Evolutionary conservation across 176 grass and related monocot species (phyloP).

Genomic region (Ensete glaucum): DNA sequence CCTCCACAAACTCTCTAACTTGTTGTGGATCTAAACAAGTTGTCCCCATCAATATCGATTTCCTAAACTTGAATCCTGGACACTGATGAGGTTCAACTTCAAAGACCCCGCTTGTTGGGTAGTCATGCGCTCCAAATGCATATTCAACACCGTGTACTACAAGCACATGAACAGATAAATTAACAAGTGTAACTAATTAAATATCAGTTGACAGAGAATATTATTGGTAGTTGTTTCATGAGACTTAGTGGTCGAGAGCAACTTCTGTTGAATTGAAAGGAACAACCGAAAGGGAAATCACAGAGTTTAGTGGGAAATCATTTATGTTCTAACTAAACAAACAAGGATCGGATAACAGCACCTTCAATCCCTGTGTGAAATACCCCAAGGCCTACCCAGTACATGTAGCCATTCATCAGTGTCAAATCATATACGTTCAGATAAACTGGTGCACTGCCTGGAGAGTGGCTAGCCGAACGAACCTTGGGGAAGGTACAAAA

Average conservation of each 20-base stretch:
- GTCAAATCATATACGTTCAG: slow-evolving; percentile 98
- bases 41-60: slow-evolving; percentile 82
- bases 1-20: slow-evolving; percentile 87
- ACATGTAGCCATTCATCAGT: slow-evolving; percentile 87
- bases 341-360: slow-evolving; percentile 28
- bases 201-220: neutral
- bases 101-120: slow-evolving; percentile 81
- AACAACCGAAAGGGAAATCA: too few relatives aligned
- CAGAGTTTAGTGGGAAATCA: neutral
- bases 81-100: slow-evolving; percentile 89
- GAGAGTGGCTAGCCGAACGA: slow-evolving; percentile 42
- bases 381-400: slow-evolving; percentile 90
- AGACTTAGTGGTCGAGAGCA: too few relatives aligned
- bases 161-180: slow-evolving; percentile 7
- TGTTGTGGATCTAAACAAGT: slow-evolving; percentile 78
- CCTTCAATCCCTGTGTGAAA: slow-evolving; percentile 98
- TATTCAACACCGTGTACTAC: slow-evolving; percentile 94
- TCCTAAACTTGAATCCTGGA: slow-evolving; percentile 89
- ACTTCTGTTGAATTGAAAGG: too few relatives aligned
- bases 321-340: neutral
- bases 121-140: slow-evolving; percentile 97
- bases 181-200: too few relatives aligned
- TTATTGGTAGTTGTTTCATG: neutral
- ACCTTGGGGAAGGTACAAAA: slow-evolving; percentile 90
- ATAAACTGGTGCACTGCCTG: slow-evolving; percentile 72